A percentile compares a stretch with the other conserved stretches of the same genome.
phyloP scores from a whole-genome alignment of 352 stramenopile genomes.

The Phytophthora pseudosyringae region DNA sequence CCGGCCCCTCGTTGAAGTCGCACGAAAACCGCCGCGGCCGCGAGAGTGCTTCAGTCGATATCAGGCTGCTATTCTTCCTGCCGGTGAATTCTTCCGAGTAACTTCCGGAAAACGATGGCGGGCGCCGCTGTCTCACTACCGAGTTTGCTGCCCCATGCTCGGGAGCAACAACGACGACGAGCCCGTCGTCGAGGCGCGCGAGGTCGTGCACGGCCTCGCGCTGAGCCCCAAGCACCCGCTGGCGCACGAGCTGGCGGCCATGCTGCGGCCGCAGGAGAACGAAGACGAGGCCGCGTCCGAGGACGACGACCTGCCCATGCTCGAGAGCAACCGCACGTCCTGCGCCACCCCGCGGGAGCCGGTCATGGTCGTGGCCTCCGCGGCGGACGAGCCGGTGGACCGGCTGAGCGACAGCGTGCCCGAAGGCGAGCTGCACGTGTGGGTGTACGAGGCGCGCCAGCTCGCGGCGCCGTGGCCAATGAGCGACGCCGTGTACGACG shows the following conservation, averaged over 20 bases:
- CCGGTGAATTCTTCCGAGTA: conserved; percentile 14
- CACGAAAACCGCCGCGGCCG: conserved; percentile 3
- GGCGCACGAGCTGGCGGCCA: conserved; percentile 23
- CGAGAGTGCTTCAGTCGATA: conserved; percentile 18
- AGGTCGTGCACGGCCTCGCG: conserved; percentile 17
- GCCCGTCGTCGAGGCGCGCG: conserved; percentile 22
- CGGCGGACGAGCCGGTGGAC: conserved; percentile 19
- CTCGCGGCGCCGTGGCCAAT: conserved; percentile 46
- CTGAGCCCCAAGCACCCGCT: conserved; percentile 25
- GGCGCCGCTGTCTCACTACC: conserved; percentile 29
- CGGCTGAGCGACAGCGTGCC: conserved; percentile 35
- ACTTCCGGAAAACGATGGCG: conserved; percentile 27
- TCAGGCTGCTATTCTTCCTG: conserved; percentile 31
- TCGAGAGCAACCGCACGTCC: conserved; percentile 38
- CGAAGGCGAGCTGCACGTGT: conserved; percentile 52
- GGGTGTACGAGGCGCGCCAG: conserved; percentile 57
- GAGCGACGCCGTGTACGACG: conserved; percentile 53
- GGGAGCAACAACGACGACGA: conserved; percentile 38
- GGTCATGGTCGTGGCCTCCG: conserved; percentile 19
- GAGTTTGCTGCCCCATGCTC: conserved; percentile 37
- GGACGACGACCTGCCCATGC: conserved; percentile 39
- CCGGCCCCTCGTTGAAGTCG: conserved; percentile 23
- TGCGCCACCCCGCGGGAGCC: conserved; percentile 15
- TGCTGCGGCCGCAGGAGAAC: conserved; percentile 20
- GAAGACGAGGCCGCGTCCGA: conserved; percentile 27